Evolutionary conservation across 805 yeast species (phyloP).

Genomic region (Ogataea allantospora): DNA sequence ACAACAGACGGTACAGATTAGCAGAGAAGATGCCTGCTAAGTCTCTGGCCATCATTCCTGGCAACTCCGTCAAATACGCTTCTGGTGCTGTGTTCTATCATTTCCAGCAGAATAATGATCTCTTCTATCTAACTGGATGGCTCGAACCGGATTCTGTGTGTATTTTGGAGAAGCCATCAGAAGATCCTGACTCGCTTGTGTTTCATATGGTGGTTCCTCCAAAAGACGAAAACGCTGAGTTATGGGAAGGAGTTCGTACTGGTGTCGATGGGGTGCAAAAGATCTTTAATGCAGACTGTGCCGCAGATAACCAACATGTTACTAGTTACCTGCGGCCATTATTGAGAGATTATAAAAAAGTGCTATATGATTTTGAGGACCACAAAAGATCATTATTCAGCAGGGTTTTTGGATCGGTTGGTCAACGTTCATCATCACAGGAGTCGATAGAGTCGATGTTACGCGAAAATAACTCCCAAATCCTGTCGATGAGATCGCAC

Average conservation of each 20-base stretch:
- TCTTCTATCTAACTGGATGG: constrained; percentile 89
- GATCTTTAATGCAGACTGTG: constrained; percentile 83
- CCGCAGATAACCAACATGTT: constrained; percentile 49
- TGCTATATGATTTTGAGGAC: constrained; percentile 51
- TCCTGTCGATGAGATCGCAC: constrained; percentile 42
- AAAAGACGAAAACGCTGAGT: constrained; percentile 70
- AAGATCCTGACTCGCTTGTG: constrained; percentile 49
- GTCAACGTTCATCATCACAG: constrained; percentile 14
- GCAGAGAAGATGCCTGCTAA: constrained; percentile 56
- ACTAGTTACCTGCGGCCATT: constrained; percentile 45
- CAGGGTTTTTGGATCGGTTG: constrained; percentile 21
- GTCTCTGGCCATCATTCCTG: constrained; percentile 72
- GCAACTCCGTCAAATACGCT: constrained; percentile 70
- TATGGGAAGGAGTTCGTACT: constrained; percentile 94
- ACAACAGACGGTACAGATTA: constrained; percentile 61
- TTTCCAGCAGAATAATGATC: constrained; percentile 88
- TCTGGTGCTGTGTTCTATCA: constrained; percentile 90
- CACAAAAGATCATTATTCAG: constrained; percentile 17
- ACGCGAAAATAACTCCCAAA: constrained; percentile 34
- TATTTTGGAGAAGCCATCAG: constrained; percentile 59
- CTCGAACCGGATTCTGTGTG: constrained; percentile 81
- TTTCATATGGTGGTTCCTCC: constrained; percentile 86
- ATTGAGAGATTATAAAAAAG: constrained; percentile 44
- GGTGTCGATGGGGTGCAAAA: constrained; percentile 82
- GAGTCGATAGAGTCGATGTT: constrained; percentile 28